Percentiles rank a stretch among this genome's conserved stretches.
These are phyloP conservation scores for Ramichloridium luteum DNA, from an alignment of 2,329 filamentous ascomycete genomes.

Conservation along the genomic window DNA sequence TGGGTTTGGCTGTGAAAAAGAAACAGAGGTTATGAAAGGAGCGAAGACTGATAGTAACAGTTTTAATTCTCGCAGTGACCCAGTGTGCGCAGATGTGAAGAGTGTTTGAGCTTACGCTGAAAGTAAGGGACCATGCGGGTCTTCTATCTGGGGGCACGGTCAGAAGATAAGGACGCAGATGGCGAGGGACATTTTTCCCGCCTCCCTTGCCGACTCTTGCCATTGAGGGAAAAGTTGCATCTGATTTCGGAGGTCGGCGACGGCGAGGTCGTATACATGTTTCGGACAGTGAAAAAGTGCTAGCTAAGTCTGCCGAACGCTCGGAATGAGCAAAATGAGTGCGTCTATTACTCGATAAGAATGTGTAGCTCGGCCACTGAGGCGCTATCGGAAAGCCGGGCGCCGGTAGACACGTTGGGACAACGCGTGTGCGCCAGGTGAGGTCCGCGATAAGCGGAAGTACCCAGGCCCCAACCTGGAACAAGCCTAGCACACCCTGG, in stretches of 20 bases:
- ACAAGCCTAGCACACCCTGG: not conserved
- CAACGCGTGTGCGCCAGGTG: constrained; percentile 1
- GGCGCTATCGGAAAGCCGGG: constrained; percentile 8
- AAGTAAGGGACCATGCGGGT: constrained; percentile 3
- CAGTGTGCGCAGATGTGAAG: not conserved
- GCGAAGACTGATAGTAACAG: no score
- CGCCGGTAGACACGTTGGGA: constrained; percentile 2
- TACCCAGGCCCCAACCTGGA: no score
- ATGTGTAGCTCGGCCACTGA: constrained; percentile 6
- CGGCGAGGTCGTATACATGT: no score
- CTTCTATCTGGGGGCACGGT: no score
- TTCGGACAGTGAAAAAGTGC: no score
- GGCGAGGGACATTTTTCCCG: no score
- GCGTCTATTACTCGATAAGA: constrained; percentile 14
- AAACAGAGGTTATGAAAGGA: not conserved
- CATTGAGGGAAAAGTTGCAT: constrained; percentile 9
- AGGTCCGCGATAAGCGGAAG: constrained; percentile 4
- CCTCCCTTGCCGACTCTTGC: no score
- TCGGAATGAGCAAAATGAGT: constrained; percentile 1
- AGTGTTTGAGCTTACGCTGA: constrained; percentile 3
- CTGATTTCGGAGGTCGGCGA: constrained; percentile 4
- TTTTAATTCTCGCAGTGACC: not conserved
- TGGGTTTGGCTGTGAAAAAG: not conserved
- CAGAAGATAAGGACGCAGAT: no score
- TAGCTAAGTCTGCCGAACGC: no score